These are phyloP conservation scores for Dactylonectria macrodidyma DNA, from an alignment of 2,329 filamentous ascomycete genomes.

Conservation along the genomic window DNA sequence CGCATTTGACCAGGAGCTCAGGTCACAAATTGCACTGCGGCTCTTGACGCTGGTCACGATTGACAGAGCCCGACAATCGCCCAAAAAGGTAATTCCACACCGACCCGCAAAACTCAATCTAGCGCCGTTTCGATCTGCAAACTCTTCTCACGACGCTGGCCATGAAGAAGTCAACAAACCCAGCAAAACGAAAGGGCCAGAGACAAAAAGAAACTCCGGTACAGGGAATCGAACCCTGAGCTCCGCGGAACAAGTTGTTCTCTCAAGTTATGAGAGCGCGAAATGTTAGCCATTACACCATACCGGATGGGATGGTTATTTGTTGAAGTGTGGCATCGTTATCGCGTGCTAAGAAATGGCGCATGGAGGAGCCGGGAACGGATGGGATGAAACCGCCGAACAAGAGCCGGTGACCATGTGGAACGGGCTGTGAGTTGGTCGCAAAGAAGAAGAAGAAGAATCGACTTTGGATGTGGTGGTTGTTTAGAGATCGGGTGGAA, in stretches of 20 bases:
- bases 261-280: conserved; percentile 50
- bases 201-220: conserved; percentile 28
- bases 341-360: conserved; percentile 1
- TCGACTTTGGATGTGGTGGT: too few species aligned
- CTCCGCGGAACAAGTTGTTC: conserved; percentile 32
- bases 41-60: too few species aligned
- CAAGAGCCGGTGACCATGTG: too few species aligned
- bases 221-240: conserved; percentile 36
- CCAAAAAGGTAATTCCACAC: too few species aligned
- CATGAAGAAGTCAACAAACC: not conserved
- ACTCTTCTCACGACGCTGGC: not conserved
- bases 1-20: too few species aligned
- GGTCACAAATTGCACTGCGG: too few species aligned
- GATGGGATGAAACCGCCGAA: not conserved
- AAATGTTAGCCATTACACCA: conserved; percentile 55
- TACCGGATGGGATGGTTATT: conserved; percentile 47
- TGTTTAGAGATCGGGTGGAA: too few species aligned
- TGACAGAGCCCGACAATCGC: too few species aligned
- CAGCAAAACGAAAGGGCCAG: not conserved
- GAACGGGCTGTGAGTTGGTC: too few species aligned
- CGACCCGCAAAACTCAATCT: not conserved
- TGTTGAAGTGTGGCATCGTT: not conserved
- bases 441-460: too few species aligned
- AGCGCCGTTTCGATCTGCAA: not conserved
- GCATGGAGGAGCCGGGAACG: not conserved